These are phyloP conservation scores for Daldinia eschscholtzii DNA, from an alignment of 2,329 filamentous ascomycete species.

Conservation along the genomic window DNA sequence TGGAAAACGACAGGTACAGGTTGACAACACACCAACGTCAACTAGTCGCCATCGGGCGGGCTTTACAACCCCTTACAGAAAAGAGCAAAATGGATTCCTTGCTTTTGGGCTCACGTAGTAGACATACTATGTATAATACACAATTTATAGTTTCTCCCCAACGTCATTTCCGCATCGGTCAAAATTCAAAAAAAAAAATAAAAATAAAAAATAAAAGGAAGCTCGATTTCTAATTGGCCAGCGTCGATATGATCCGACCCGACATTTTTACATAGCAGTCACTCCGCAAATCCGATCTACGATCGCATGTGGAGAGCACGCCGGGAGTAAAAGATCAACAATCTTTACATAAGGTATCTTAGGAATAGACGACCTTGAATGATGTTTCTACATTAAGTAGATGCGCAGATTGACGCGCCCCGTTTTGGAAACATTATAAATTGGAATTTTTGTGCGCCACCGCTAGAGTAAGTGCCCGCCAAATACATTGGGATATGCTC, in stretches of 20 bases:
- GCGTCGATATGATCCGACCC: neutral
- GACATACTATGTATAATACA: slow-evolving; percentile 31
- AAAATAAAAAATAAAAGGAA: too few species aligned
- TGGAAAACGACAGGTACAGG: neutral
- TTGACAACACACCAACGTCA: slow-evolving; percentile 27
- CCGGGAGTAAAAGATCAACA: slow-evolving; percentile 5
- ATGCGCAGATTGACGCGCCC: neutral
- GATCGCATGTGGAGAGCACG: slow-evolving; percentile 18
- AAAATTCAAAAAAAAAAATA: slow-evolving; percentile 8
- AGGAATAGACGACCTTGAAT: neutral
- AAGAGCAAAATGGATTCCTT: slow-evolving; percentile 13
- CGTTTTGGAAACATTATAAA: neutral
- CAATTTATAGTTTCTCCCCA: slow-evolving; percentile 27
- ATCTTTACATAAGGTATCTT: neutral
- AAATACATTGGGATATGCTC: neutral
- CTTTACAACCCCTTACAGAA: slow-evolving; percentile 6
- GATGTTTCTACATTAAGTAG: neutral
- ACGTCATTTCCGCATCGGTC: slow-evolving; percentile 25
- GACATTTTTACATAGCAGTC: slow-evolving; percentile 11
- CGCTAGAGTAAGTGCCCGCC: neutral
- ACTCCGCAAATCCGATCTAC: slow-evolving; percentile 33
- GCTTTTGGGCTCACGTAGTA: slow-evolving; percentile 8
- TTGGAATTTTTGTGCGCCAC: neutral
- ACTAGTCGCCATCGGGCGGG: neutral
- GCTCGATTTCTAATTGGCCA: too few species aligned